A percentile compares a stretch with the other conserved stretches of the same genome.
Conservation (phyloP, 495 filamentous ascomycete genomes). For the Podospora bellae-mahoneyi region DNA sequence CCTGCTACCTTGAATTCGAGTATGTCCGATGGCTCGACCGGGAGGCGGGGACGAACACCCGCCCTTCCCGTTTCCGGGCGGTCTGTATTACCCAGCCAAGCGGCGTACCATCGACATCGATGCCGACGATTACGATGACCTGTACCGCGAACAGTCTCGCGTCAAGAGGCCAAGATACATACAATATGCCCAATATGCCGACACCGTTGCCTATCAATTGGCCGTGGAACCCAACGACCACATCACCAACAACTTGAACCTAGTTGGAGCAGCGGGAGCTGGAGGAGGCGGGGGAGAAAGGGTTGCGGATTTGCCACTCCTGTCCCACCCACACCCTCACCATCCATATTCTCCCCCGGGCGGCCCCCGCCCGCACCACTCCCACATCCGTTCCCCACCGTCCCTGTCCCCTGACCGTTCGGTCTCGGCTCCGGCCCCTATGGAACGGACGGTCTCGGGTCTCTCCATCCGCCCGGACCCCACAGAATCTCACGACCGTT, state of each 20-base stretch:
- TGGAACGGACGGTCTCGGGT: conserved; percentile 36
- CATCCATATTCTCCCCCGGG: background rate
- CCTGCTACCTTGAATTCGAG: conserved; percentile 16
- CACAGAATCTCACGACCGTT: conserved; percentile 15
- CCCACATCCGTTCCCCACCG: background rate
- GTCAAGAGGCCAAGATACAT: conserved; percentile 26
- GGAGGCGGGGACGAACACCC: conserved; percentile 33
- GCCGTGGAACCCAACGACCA: conserved; percentile 7
- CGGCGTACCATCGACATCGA: conserved; percentile 23
- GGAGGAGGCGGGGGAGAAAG: background rate
- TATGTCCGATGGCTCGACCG: conserved; percentile 38
- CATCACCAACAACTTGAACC: conserved; percentile 14
- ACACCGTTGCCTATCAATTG: conserved; percentile 22
- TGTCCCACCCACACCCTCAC: conserved; percentile 15
- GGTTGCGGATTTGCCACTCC: conserved; percentile 7
- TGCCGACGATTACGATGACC: conserved; percentile 22
- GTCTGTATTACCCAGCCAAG: conserved; percentile 26
- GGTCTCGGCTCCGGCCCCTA: conserved; percentile 10
- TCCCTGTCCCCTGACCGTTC: background rate
- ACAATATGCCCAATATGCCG: conserved; percentile 13
- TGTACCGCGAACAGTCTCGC: conserved; percentile 3
- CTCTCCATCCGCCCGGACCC: conserved; percentile 34
- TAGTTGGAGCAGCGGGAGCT: background rate
- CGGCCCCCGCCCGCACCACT: conserved; percentile 2
- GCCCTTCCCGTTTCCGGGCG: conserved; percentile 22